Evolutionary conservation across 495 filamentous ascomycete genomes (phyloP).

Genomic region (Astrothelium macrocarpum): DNA sequence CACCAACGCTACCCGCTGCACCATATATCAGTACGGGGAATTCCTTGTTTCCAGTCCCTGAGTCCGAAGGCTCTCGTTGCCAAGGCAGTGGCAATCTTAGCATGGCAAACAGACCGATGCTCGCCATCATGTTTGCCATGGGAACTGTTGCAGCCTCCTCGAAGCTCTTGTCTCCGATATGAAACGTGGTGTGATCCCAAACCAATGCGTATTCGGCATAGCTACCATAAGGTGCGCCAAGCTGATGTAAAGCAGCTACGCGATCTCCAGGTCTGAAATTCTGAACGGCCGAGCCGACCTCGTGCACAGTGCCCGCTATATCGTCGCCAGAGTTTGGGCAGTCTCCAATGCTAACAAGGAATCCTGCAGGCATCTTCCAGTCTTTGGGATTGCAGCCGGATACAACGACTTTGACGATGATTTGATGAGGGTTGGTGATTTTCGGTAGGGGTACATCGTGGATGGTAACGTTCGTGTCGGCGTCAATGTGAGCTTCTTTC

Average conservation of each 20-base stretch:
- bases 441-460: constrained; percentile 6
- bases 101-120: constrained; percentile 10
- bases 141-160: constrained; percentile 14
- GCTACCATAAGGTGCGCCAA: constrained; percentile 9
- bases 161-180: constrained; percentile 4
- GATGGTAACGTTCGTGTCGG: constrained; percentile 6
- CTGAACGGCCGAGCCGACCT: constrained; percentile 8
- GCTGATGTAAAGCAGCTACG: constrained; percentile 15
- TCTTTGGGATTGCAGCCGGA: constrained; percentile 15
- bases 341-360: constrained; percentile 11
- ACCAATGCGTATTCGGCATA: constrained; percentile 15
- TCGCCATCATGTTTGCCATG: constrained; percentile 13
- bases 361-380: constrained; percentile 15
- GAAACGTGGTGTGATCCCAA: constrained; percentile 10
- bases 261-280: constrained; percentile 11
- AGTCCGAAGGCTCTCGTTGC: neutral
- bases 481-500: constrained; percentile 10
- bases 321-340: constrained; percentile 15
- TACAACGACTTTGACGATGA: constrained; percentile 9
- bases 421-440: constrained; percentile 8
- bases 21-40: constrained; percentile 18
- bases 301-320: constrained; percentile 11
- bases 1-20: constrained; percentile 14
- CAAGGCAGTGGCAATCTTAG: constrained; percentile 11
- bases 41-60: neutral